Evolutionary conservation across 2,329 filamentous ascomycete genomes (phyloP).

Genomic region (Chaetomiaceae sp.): DNA sequence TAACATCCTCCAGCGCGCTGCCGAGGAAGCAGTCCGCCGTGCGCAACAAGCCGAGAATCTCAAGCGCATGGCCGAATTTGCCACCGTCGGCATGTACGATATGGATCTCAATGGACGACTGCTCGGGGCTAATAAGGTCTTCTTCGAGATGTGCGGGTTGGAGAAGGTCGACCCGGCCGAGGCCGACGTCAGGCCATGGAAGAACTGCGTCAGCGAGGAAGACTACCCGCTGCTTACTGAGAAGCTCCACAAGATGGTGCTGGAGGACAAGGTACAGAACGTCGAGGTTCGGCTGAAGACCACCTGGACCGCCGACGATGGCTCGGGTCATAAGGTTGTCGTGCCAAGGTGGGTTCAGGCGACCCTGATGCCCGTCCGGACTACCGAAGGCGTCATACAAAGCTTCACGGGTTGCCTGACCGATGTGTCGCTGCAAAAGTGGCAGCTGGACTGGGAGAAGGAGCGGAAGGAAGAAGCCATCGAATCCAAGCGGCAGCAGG

Average conservation of each 20-base stretch:
- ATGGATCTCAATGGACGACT: conserved; percentile 45
- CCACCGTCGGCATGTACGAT: conserved; percentile 50
- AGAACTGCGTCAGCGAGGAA: conserved; percentile 39
- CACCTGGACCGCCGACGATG: conserved; percentile 41
- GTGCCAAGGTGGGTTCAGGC: conserved; percentile 44
- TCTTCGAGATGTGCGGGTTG: conserved; percentile 48
- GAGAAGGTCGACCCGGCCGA: conserved; percentile 36
- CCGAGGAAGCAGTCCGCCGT: conserved; percentile 42
- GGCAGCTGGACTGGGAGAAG: conserved; percentile 45
- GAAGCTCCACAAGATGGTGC: conserved; percentile 35
- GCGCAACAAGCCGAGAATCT: conserved; percentile 48
- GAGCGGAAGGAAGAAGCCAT: conserved; percentile 49
- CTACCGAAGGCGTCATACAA: conserved; percentile 40
- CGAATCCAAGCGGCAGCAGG: conserved; percentile 61
- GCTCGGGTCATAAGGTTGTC: conserved; percentile 36
- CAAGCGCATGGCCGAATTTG: conserved; percentile 48
- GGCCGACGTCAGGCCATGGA: conserved; percentile 38
- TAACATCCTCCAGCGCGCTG: conserved; percentile 33
- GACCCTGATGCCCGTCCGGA: conserved; percentile 45
- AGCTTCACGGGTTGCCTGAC: conserved; percentile 45
- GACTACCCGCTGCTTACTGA: conserved; percentile 37
- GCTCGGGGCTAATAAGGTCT: conserved; percentile 46
- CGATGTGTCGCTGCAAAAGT: conserved; percentile 45
- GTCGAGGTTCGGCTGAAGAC: conserved; percentile 45
- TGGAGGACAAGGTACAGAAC: conserved; percentile 38